Evolutionary conservation across 441 rosid genomes (phyloP).

Genomic region (Populus hybrid): DNA sequence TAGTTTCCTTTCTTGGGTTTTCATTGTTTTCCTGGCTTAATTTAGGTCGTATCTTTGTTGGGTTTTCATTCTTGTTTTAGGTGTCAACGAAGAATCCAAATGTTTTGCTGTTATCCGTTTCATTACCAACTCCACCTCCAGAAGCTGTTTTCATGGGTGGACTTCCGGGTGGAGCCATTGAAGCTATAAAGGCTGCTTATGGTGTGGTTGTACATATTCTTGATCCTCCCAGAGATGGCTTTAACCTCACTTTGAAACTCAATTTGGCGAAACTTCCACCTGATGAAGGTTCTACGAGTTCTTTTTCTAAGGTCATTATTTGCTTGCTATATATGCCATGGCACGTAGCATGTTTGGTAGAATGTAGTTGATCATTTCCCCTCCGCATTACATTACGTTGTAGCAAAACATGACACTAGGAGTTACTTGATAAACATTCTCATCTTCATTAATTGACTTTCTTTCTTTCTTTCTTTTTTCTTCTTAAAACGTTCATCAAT

Average conservation of each 20-base stretch:
- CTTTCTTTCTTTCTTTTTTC: neutral
- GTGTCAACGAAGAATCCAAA: conserved; percentile 81
- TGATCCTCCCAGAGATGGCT: conserved; percentile 97
- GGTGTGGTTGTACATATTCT: conserved; percentile 76
- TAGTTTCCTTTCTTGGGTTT: neutral
- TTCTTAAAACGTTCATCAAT: neutral
- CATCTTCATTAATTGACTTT: neutral
- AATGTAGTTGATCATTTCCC: neutral
- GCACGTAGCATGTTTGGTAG: neutral
- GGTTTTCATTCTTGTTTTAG: conserved; percentile 26
- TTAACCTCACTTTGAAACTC: conserved; percentile 81
- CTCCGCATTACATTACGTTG: neutral
- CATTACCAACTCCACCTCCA: conserved; percentile 84
- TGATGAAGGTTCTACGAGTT: conserved; percentile 73
- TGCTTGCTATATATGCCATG: conserved; percentile 30
- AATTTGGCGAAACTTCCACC: conserved; percentile 80
- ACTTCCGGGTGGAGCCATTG: conserved; percentile 90
- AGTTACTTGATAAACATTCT: neutral
- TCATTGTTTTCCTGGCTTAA: neutral
- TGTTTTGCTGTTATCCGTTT: conserved; percentile 62
- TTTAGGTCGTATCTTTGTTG: neutral
- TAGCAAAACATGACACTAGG: neutral
- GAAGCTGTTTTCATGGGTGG: conserved; percentile 73
- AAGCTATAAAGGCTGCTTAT: conserved; percentile 80
- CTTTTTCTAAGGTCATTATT: conserved; percentile 47